phyloP scores from a whole-genome alignment of 345 rosid species.

The Bruguiera gymnorhiza region DNA sequence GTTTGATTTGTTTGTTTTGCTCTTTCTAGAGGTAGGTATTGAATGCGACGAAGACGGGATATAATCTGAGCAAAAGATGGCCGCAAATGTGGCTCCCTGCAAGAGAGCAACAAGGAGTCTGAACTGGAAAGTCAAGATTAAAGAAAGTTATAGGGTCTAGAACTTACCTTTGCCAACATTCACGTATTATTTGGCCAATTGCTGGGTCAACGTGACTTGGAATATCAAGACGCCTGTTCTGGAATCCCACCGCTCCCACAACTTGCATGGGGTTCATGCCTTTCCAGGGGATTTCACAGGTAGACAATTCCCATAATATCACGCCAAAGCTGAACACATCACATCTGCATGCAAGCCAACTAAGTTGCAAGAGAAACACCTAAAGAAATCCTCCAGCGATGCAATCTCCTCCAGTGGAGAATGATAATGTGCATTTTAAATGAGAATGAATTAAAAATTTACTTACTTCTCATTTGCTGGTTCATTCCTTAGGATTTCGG shows the following conservation, averaged over 20 bases:
- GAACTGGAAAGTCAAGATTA: not conserved
- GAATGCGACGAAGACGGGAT: conserved; percentile 58
- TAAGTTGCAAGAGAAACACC: conserved; percentile 18
- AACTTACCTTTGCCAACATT: conserved; percentile 91
- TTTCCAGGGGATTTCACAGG: conserved; percentile 79
- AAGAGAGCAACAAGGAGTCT: not conserved
- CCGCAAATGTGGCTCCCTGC: conserved; percentile 80
- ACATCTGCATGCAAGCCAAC: conserved; percentile 56
- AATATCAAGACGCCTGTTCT: conserved; percentile 81
- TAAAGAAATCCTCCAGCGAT: not conserved
- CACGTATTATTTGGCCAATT: conserved; percentile 70
- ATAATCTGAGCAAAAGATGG: conserved; percentile 86
- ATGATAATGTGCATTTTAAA: not conserved
- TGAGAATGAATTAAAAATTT: conserved; percentile 4
- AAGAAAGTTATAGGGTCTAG: not conserved
- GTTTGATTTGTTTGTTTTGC: conserved; percentile 24
- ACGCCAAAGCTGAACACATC: conserved; percentile 99
- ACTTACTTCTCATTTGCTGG: conserved; percentile 94
- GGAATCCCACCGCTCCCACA: conserved; percentile 99
- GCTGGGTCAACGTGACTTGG: conserved; percentile 66
- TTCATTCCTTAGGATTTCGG: conserved; percentile 96
- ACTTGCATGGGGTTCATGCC: conserved; percentile 99
- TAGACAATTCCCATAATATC: conserved; percentile 89
- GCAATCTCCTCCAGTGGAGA: not conserved
- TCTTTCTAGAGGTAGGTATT: conserved; percentile 47